Percentiles rank a stretch among this genome's conserved stretches.
Conservation (phyloP, 495 filamentous ascomycete species). For the Aspergillus taichungensis region DNA sequence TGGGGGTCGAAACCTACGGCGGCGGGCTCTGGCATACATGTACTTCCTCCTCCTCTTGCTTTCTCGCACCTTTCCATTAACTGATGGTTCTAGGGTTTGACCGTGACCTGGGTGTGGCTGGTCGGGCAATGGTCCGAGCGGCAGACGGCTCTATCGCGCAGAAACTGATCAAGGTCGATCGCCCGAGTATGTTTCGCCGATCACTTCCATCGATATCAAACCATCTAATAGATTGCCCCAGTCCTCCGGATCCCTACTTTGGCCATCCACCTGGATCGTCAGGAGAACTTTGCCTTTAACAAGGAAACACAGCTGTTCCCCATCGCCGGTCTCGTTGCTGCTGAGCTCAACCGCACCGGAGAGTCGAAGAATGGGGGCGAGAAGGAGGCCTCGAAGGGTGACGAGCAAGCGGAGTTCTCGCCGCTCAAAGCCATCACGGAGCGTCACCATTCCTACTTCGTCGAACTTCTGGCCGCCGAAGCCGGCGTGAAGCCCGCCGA, state of each 20-base stretch:
- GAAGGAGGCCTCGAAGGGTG: slow-evolving; percentile 22
- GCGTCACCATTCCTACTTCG: slow-evolving; percentile 80
- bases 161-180: slow-evolving; percentile 82
- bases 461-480: slow-evolving; percentile 78
- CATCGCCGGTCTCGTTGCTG: slow-evolving; percentile 77
- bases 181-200: slow-evolving; percentile 50
- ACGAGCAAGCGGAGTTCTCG: slow-evolving; percentile 41
- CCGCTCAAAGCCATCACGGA: slow-evolving; percentile 70
- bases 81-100: slow-evolving; percentile 66
- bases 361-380: slow-evolving; percentile 27
- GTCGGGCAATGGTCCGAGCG: slow-evolving; percentile 72
- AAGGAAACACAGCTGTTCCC: slow-evolving; percentile 94
- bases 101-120: slow-evolving; percentile 84
- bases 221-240: slow-evolving; percentile 7
- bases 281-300: slow-evolving; percentile 81
- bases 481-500: slow-evolving; percentile 58
- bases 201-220: neutral
- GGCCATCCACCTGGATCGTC: slow-evolving; percentile 86
- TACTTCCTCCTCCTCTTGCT: slow-evolving; percentile 13
- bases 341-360: slow-evolving; percentile 72
- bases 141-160: slow-evolving; percentile 66
- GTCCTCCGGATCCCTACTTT: slow-evolving; percentile 85
- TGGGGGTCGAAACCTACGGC: slow-evolving; percentile 94
- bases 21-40: slow-evolving; percentile 68
- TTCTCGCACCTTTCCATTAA: neutral